Percentiles rank a stretch among this genome's conserved stretches.
Conservation (phyloP, 2,329 filamentous ascomycete genomes). For the Talaromyces atroroseus region DNA sequence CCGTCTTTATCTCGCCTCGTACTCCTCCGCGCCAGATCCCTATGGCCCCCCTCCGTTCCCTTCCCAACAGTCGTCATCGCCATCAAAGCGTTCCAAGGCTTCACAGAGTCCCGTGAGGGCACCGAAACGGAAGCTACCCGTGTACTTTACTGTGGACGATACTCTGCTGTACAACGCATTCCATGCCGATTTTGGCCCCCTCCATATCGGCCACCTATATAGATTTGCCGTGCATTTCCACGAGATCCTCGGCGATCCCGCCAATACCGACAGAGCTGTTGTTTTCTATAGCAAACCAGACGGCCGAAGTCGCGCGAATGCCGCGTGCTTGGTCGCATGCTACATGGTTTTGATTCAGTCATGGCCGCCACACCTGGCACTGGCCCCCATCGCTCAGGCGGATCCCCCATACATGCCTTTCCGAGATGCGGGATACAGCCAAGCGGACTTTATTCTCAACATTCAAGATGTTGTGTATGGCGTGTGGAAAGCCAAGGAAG, state of each 20-base stretch:
- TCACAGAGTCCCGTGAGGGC: slow-evolving; percentile 53
- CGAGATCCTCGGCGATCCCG: slow-evolving; percentile 84
- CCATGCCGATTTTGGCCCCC: slow-evolving; percentile 94
- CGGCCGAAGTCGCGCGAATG: slow-evolving; percentile 81
- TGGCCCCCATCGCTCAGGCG: slow-evolving; percentile 92
- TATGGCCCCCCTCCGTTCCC: slow-evolving; percentile 85
- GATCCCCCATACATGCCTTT: slow-evolving; percentile 99
- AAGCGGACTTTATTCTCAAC: slow-evolving; percentile 91
- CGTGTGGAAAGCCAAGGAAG: slow-evolving; percentile 97
- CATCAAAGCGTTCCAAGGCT: slow-evolving; percentile 68
- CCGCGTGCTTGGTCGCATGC: slow-evolving; percentile 88
- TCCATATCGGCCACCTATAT: slow-evolving; percentile 96
- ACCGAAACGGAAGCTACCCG: slow-evolving; percentile 60
- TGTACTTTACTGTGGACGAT: slow-evolving; percentile 94
- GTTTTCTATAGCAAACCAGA: slow-evolving; percentile 96
- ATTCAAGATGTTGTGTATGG: slow-evolving; percentile 98
- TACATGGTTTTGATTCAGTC: slow-evolving; percentile 99
- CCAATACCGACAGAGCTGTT: slow-evolving; percentile 82
- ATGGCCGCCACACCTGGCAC: slow-evolving; percentile 91
- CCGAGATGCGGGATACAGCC: slow-evolving; percentile 95
- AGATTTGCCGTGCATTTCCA: slow-evolving; percentile 94
- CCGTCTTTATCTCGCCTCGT: slow-evolving; percentile 90
- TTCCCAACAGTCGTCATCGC: slow-evolving; percentile 54
- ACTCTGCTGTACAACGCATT: slow-evolving; percentile 94
- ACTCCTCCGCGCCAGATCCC: slow-evolving; percentile 71